phyloP scores from a whole-genome alignment of 2,329 filamentous ascomycete genomes.

The Colletotrichum eleusines region DNA sequence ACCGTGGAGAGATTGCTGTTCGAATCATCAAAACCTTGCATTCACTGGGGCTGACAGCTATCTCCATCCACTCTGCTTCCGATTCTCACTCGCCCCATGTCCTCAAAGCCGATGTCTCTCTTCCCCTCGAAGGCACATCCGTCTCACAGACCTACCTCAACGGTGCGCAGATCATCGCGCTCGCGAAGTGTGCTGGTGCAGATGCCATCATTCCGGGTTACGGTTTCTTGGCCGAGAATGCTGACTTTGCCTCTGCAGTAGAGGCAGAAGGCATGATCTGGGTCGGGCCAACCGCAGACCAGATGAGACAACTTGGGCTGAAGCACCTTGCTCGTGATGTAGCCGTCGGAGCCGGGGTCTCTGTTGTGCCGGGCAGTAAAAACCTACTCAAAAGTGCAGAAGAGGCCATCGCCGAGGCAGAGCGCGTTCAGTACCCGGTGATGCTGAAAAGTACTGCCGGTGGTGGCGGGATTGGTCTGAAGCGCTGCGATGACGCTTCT shows the following conservation, averaged over 20 bases:
- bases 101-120: conserved; percentile 73
- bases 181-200: conserved; percentile 61
- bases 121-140: conserved; percentile 68
- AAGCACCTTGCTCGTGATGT: conserved; percentile 55
- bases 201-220: conserved; percentile 76
- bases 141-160: conserved; percentile 71
- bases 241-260: conserved; percentile 68
- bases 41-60: conserved; percentile 75
- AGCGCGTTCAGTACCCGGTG: conserved; percentile 53
- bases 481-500: conserved; percentile 50
- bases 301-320: conserved; percentile 53
- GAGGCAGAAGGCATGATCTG: conserved; percentile 67
- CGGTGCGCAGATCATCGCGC: conserved; percentile 67
- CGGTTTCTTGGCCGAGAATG: conserved; percentile 74
- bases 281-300: conserved; percentile 67
- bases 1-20: conserved; percentile 80
- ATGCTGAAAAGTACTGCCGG: conserved; percentile 63
- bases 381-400: conserved; percentile 46
- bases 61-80: conserved; percentile 74
- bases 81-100: conserved; percentile 78
- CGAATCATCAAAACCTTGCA: conserved; percentile 76
- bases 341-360: conserved; percentile 48
- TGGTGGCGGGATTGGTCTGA: conserved; percentile 60
- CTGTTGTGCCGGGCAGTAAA: conserved; percentile 51
- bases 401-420: conserved; percentile 47